Evolutionary conservation across 345 rosid species (phyloP).

Genomic region (Brassica napus): DNA sequence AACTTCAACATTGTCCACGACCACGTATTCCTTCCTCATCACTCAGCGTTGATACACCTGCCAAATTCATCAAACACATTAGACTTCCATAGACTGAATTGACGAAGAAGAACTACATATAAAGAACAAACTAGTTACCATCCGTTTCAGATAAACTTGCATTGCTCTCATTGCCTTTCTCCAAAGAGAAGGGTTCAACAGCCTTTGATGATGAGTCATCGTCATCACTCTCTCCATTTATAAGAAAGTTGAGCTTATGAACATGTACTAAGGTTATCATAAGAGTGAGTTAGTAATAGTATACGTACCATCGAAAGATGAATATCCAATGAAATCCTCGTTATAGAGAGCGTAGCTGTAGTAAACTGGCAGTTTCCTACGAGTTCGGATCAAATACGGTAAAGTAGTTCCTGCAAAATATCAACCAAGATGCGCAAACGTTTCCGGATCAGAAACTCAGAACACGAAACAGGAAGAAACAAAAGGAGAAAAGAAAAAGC

Average conservation of each 20-base stretch:
- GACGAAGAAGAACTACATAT: background rate
- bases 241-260: background rate
- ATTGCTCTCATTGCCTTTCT: conserved; percentile 3
- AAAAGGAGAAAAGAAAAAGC: background rate
- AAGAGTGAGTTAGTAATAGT: background rate
- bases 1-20: conserved; percentile 10
- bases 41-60: background rate
- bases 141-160: conserved; percentile 11
- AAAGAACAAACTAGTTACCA: conserved; percentile 3
- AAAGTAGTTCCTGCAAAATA: conserved; percentile 26
- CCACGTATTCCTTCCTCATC: conserved; percentile 19
- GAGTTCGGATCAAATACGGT: conserved; percentile 37
- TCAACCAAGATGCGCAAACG: background rate
- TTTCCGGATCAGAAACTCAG: background rate
- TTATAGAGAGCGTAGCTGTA: background rate
- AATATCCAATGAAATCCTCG: background rate
- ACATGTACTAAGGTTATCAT: background rate
- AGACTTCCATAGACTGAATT: background rate
- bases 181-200: conserved; percentile 12
- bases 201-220: background rate
- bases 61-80: background rate
- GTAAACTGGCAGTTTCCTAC: background rate
- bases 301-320: background rate
- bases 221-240: conserved; percentile 8
- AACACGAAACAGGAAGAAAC: background rate